phyloP scores from a whole-genome alignment of 148 eudicot species.

The Chenopodium suecicum region DNA sequence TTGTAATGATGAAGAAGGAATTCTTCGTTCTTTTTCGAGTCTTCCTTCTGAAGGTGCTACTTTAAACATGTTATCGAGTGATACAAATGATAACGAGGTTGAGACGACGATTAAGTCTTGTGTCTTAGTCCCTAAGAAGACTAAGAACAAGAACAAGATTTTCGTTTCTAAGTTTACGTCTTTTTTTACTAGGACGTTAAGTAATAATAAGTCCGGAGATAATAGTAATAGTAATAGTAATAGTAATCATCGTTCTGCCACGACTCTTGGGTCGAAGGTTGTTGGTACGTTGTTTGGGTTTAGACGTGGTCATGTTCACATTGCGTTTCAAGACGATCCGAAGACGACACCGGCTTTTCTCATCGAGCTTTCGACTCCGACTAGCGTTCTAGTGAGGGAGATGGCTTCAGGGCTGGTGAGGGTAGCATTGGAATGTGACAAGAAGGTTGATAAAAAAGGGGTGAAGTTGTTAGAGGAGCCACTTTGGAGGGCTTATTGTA shows the following conservation, averaged over 20 bases:
- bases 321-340: constrained; percentile 52
- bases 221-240: not conserved
- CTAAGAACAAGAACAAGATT: constrained; percentile 34
- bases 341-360: constrained; percentile 48
- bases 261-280: constrained; percentile 52
- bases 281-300: constrained; percentile 66
- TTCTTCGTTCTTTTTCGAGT: constrained; percentile 41
- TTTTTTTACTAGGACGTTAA: constrained; percentile 36
- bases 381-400: constrained; percentile 48
- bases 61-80: not conserved
- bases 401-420: constrained; percentile 83
- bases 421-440: constrained; percentile 71
- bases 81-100: not conserved
- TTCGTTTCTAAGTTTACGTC: constrained; percentile 55
- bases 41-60: constrained; percentile 24
- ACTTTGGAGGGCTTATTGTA: constrained; percentile 87
- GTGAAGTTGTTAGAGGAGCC: constrained; percentile 69
- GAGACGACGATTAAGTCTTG: constrained; percentile 18
- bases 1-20: constrained; percentile 37
- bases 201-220: constrained; percentile 5
- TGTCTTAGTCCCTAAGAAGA: constrained; percentile 3
- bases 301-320: constrained; percentile 62
- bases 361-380: constrained; percentile 58
- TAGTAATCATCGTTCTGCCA: constrained; percentile 6
- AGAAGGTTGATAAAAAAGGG: constrained; percentile 39